A percentile compares a stretch with the other conserved stretches of the same genome.
Evolutionary conservation across 257 asterid genomes (phyloP).

Genomic region (Marsdenia floribunda): DNA sequence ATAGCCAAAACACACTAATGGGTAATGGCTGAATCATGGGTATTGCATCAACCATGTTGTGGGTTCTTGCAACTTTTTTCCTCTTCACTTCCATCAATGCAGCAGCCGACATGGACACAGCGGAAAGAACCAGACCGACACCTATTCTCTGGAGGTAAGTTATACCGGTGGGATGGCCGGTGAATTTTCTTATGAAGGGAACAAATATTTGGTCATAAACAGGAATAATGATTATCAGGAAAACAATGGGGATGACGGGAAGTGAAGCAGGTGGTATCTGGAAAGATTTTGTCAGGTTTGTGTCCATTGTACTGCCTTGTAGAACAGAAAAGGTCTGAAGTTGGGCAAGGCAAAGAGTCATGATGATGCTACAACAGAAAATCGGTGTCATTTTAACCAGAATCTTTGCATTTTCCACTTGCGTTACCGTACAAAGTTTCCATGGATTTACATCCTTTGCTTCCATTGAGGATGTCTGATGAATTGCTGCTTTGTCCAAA

Average conservation of each 20-base stretch:
- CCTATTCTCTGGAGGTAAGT: conserved; percentile 72
- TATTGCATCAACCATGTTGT: conserved; percentile 52
- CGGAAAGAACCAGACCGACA: conserved; percentile 58
- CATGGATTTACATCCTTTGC: conserved; percentile 34
- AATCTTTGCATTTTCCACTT: conserved; percentile 78
- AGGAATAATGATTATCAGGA: conserved; percentile 49
- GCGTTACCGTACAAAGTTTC: conserved; percentile 71
- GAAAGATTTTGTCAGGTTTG: conserved; percentile 40
- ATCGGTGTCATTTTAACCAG: conserved; percentile 52
- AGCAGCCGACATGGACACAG: conserved; percentile 64
- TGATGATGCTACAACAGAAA: conserved; percentile 63
- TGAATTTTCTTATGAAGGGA: conserved; percentile 45
- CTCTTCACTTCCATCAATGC: conserved; percentile 59
- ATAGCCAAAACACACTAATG: conserved; percentile 67
- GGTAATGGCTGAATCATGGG: conserved; percentile 56
- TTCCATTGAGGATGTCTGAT: conserved; percentile 20
- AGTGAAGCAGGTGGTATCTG: conserved; percentile 63
- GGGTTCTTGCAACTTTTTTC: conserved; percentile 40
- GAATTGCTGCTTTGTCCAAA: conserved; percentile 71
- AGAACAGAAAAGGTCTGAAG: conserved; percentile 73
- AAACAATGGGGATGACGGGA: conserved; percentile 53
- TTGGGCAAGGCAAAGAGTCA: conserved; percentile 79
- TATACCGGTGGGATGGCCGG: conserved; percentile 62
- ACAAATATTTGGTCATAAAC: conserved; percentile 53
- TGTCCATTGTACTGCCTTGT: conserved; percentile 72